phyloP scores from a whole-genome alignment of 108 stramenopile genomes.

The Parietichytrium sp. region DNA sequence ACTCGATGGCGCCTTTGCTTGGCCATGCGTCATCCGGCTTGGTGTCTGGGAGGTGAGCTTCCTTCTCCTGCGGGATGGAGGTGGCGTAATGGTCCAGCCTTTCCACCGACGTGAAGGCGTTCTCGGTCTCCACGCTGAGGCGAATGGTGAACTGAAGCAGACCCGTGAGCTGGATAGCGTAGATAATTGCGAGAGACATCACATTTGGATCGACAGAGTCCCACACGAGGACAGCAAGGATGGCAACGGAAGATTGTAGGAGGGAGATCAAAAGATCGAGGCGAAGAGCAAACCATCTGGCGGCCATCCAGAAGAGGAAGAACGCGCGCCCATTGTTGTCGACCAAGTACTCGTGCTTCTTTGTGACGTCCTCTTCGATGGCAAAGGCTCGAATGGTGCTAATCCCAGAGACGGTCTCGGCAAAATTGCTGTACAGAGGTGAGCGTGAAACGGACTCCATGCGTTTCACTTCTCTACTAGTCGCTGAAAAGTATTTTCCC shows the following conservation, averaged over 20 bases:
- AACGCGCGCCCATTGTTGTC: conserved; percentile 11
- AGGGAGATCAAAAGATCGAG: background rate
- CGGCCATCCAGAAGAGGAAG: background rate
- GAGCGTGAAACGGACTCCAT: background rate
- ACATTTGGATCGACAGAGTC: conserved; percentile 30
- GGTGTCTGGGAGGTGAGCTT: background rate
- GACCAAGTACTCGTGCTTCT: background rate
- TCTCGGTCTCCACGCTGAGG: conserved; percentile 42
- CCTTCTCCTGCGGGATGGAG: background rate
- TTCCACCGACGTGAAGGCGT: conserved; percentile 43
- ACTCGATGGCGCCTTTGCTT: conserved; percentile 68
- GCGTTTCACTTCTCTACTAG: conserved; percentile 57
- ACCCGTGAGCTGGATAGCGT: background rate
- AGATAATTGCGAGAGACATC: background rate
- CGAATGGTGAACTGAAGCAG: background rate
- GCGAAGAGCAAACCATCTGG: conserved; percentile 51
- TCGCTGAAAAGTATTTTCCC: conserved; percentile 70
- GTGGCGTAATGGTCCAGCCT: conserved; percentile 45
- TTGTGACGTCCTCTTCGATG: background rate
- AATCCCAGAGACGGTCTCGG: background rate
- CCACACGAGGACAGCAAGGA: background rate
- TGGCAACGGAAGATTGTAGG: background rate
- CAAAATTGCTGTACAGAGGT: background rate
- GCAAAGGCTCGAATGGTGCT: background rate
- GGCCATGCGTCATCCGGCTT: conserved; percentile 63